Percentiles rank a stretch among this genome's conserved stretches.
Conservation (phyloP, 2,329 filamentous ascomycete species). For the Fusarium albosuccineum region DNA sequence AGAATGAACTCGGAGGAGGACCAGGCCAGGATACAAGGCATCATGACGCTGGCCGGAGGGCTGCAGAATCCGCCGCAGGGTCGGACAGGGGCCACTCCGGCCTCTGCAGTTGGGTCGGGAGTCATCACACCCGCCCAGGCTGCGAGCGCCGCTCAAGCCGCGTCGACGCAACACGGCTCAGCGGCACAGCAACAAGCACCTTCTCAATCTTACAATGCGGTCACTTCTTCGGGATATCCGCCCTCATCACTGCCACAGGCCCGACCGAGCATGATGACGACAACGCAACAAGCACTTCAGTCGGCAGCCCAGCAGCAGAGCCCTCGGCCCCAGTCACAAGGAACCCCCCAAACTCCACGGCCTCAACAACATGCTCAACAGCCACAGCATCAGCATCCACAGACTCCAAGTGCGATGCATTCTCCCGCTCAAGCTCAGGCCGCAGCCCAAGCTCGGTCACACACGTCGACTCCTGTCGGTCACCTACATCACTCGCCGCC, state of each 20-base stretch:
- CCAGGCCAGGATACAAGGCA: constrained; percentile 70
- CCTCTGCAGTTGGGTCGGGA: constrained; percentile 45
- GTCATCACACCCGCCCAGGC: constrained; percentile 53
- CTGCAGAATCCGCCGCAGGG: constrained; percentile 59
- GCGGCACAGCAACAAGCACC: constrained; percentile 31
- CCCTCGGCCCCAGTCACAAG: constrained; percentile 45
- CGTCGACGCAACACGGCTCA: constrained; percentile 38
- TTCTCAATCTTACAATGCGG: constrained; percentile 31
- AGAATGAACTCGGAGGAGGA: constrained; percentile 71
- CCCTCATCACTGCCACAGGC: constrained; percentile 47
- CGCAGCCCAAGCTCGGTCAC: constrained; percentile 41
- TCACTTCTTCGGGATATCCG: constrained; percentile 43
- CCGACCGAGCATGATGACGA: constrained; percentile 43
- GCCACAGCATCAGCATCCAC: constrained; percentile 34
- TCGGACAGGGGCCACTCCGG: constrained; percentile 41
- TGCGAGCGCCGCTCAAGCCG: constrained; percentile 47
- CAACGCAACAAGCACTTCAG: constrained; percentile 50
- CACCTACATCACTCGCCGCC: constrained; percentile 43
- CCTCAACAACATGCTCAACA: constrained; percentile 38
- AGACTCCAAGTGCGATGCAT: constrained; percentile 38
- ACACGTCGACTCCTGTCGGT: constrained; percentile 45
- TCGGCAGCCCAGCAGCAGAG: constrained; percentile 44
- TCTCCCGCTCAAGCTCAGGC: constrained; percentile 40
- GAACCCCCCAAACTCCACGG: constrained; percentile 48
- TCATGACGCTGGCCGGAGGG: constrained; percentile 67